Evolutionary conservation across 208 protist species (phyloP).

Genomic region (Trypanosoma melophagium): DNA sequence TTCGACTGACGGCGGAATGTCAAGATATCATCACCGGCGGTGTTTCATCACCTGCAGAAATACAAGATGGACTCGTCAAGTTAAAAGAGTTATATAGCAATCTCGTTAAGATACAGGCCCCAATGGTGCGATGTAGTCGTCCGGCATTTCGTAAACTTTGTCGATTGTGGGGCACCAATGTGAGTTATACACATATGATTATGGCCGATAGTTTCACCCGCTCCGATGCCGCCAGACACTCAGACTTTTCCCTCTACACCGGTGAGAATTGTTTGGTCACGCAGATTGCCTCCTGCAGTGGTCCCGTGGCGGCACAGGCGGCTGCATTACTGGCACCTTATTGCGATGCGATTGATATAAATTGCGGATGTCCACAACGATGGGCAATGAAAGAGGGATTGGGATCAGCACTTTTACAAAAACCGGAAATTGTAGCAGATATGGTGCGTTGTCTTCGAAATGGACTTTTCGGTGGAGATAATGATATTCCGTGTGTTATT

Average conservation of each 20-base stretch:
- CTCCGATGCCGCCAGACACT: slow-evolving; percentile 66
- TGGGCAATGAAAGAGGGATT: slow-evolving; percentile 86
- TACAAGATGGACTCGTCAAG: background rate
- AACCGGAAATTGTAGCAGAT: slow-evolving; percentile 77
- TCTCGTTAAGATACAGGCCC: slow-evolving; percentile 76
- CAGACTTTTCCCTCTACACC: slow-evolving; percentile 75
- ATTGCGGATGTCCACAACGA: slow-evolving; percentile 93
- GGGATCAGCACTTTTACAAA: slow-evolving; percentile 66
- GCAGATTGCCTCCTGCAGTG: slow-evolving; percentile 83
- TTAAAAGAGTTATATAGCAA: slow-evolving; percentile 34
- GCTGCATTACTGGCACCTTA: slow-evolving; percentile 55
- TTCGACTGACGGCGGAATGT: slow-evolving; percentile 13
- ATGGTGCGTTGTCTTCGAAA: slow-evolving; percentile 74
- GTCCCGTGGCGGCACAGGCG: slow-evolving; percentile 53
- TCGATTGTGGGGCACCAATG: slow-evolving; percentile 64
- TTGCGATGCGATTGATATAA: slow-evolving; percentile 88
- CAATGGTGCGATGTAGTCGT: slow-evolving; percentile 93
- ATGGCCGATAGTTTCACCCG: slow-evolving; percentile 79
- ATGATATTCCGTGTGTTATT: slow-evolving; percentile 53
- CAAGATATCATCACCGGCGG: slow-evolving; percentile 7
- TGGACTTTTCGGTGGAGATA: slow-evolving; percentile 14
- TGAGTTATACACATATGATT: slow-evolving; percentile 93
- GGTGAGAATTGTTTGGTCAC: slow-evolving; percentile 74
- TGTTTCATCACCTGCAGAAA: slow-evolving; percentile 7
- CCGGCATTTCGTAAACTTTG: slow-evolving; percentile 82